Evolutionary conservation across 106 monocot genomes (phyloP).

Genomic region (Dactylorhiza incarnata): DNA sequence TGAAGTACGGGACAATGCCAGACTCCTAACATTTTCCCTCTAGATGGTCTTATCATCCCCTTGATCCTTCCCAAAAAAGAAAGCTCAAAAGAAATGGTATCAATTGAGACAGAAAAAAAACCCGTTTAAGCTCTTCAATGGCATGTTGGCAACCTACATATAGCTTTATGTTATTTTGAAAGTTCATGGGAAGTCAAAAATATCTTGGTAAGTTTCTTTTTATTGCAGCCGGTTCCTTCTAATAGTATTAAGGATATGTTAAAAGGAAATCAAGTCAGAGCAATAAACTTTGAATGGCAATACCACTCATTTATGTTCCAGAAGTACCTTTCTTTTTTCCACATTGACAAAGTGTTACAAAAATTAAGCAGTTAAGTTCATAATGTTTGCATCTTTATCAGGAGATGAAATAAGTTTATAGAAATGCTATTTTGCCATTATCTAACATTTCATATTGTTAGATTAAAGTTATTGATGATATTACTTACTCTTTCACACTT

Average conservation of each 20-base stretch:
- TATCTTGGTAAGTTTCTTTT: neutral
- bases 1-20: no score
- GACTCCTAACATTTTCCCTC: neutral
- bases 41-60: neutral
- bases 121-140: neutral
- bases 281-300: neutral
- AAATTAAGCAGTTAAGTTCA: neutral
- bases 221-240: neutral
- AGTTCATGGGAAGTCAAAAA: neutral
- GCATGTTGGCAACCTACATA: neutral
- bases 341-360: neutral
- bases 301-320: neutral
- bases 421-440: neutral
- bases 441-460: neutral
- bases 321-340: neutral
- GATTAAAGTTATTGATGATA: neutral
- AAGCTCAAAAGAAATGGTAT: neutral
- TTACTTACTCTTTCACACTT: neutral
- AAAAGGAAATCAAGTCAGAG: neutral
- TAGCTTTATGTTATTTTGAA: neutral
- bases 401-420: neutral
- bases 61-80: neutral
- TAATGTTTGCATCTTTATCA: neutral
- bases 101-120: neutral
- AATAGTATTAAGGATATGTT: neutral